Conservation (phyloP, 2,329 filamentous ascomycete genomes). For the Podosphaera xanthii region DNA sequence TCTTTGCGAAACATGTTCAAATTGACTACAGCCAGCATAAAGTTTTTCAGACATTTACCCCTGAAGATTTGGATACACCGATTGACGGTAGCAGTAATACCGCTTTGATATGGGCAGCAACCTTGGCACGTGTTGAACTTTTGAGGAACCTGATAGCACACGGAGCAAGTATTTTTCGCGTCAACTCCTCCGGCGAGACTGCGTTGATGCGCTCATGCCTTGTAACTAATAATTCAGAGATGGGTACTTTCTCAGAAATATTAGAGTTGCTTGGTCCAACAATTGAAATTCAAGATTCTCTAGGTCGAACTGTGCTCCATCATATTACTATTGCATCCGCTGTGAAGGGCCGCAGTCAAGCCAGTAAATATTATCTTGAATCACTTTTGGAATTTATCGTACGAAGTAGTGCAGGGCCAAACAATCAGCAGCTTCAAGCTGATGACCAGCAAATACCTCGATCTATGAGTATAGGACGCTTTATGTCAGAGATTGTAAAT, state of each 20-base stretch:
- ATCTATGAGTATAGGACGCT: constrained; percentile 62
- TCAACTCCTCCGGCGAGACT: constrained; percentile 78
- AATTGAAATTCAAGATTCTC: constrained; percentile 74
- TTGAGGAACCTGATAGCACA: constrained; percentile 60
- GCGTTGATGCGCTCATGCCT: constrained; percentile 80
- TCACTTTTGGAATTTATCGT: constrained; percentile 87
- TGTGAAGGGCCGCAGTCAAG: constrained; percentile 76
- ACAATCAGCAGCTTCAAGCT: constrained; percentile 22
- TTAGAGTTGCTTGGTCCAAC: constrained; percentile 74
- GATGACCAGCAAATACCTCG: constrained; percentile 9
- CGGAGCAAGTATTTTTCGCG: constrained; percentile 68
- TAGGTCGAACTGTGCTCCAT: constrained; percentile 77
- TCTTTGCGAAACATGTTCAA: constrained; percentile 47
- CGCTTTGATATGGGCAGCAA: constrained; percentile 88
- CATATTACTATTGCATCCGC: constrained; percentile 92
- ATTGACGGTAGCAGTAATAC: constrained; percentile 79
- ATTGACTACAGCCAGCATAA: constrained; percentile 54
- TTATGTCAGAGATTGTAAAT: constrained; percentile 95
- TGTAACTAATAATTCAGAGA: constrained; percentile 86
- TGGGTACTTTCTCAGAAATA: constrained; percentile 71
- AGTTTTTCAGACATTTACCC: constrained; percentile 50
- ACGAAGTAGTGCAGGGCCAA: constrained; percentile 48
- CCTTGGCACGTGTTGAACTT: constrained; percentile 64
- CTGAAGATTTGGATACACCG: constrained; percentile 71
- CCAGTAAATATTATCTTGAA: constrained; percentile 89